Evolutionary conservation across 1,139 yeast species (phyloP).

Genomic region (Yarrowia galli): DNA sequence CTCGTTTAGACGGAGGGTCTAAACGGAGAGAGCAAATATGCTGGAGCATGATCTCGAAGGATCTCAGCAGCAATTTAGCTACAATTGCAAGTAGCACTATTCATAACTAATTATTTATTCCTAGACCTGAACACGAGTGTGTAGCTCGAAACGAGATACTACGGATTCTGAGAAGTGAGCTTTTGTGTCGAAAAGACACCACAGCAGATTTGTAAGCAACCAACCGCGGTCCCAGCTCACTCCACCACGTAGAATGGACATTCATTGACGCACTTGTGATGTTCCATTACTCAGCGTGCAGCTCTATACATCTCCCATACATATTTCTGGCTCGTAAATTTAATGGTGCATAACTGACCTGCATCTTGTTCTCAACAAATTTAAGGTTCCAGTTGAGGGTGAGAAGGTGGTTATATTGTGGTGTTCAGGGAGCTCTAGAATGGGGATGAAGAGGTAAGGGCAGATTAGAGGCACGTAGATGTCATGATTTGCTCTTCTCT

Average conservation of each 20-base stretch:
- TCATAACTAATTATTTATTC: neutral
- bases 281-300: neutral
- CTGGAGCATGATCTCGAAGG: neutral
- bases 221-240: too few species aligned
- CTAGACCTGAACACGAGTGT: too few species aligned
- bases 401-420: neutral
- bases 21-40: neutral
- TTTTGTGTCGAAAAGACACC: too few species aligned
- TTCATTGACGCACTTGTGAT: neutral
- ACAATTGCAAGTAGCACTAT: neutral
- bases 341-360: conserved; percentile 1
- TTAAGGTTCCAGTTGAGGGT: neutral
- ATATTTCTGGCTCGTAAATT: conserved; percentile 11
- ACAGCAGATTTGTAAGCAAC: too few species aligned
- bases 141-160: too few species aligned
- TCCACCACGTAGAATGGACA: too few species aligned
- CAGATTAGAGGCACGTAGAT: too few species aligned
- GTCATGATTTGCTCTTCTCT: too few species aligned
- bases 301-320: neutral
- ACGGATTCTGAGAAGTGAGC: too few species aligned
- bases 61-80: too few species aligned
- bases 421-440: neutral
- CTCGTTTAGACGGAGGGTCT: conserved; percentile 62
- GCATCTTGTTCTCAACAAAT: neutral
- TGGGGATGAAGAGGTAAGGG: too few species aligned